These are phyloP conservation scores for Fusarium sp. DNA, from an alignment of 2,329 filamentous ascomycete species.

Conservation along the genomic window DNA sequence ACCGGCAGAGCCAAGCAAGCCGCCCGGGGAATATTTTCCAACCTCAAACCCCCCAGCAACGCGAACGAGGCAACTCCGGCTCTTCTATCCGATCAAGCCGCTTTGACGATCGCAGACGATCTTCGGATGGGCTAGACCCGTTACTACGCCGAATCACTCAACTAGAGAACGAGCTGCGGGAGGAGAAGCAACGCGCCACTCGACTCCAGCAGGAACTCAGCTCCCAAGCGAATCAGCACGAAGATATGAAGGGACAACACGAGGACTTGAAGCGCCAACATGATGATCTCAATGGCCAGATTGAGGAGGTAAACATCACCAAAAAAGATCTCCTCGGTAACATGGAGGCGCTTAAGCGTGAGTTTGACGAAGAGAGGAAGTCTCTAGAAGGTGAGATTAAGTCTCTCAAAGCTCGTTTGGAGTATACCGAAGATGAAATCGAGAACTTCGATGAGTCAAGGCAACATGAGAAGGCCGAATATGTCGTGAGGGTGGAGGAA, in stretches of 20 bases:
- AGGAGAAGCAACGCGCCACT: slow-evolving; percentile 79
- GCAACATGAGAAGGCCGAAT: slow-evolving; percentile 83
- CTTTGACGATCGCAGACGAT: slow-evolving; percentile 62
- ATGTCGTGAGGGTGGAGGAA: slow-evolving; percentile 77
- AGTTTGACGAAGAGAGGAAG: slow-evolving; percentile 89
- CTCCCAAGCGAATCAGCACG: slow-evolving; percentile 69
- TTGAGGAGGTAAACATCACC: slow-evolving; percentile 90
- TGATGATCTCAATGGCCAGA: slow-evolving; percentile 73
- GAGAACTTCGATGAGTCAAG: slow-evolving; percentile 87
- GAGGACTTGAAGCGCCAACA: slow-evolving; percentile 67
- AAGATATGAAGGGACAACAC: slow-evolving; percentile 73
- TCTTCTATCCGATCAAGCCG: slow-evolving; percentile 64
- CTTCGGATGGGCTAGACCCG: slow-evolving; percentile 64
- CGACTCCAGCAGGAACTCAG: slow-evolving; percentile 80
- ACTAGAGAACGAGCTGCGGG: slow-evolving; percentile 84
- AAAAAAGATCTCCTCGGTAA: slow-evolving; percentile 96
- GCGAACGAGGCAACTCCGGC: slow-evolving; percentile 66
- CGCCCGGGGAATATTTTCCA: slow-evolving; percentile 72
- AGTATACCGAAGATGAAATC: slow-evolving; percentile 93
- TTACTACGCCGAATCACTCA: slow-evolving; percentile 67
- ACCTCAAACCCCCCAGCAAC: slow-evolving; percentile 61
- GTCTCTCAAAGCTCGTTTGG: slow-evolving; percentile 81
- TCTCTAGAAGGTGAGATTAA: slow-evolving; percentile 87
- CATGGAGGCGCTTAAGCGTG: slow-evolving; percentile 90
- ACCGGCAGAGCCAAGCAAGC: slow-evolving; percentile 80